Conservation (phyloP, 371 early-diverging fungal species). For the Mucor saturninus region DNA sequence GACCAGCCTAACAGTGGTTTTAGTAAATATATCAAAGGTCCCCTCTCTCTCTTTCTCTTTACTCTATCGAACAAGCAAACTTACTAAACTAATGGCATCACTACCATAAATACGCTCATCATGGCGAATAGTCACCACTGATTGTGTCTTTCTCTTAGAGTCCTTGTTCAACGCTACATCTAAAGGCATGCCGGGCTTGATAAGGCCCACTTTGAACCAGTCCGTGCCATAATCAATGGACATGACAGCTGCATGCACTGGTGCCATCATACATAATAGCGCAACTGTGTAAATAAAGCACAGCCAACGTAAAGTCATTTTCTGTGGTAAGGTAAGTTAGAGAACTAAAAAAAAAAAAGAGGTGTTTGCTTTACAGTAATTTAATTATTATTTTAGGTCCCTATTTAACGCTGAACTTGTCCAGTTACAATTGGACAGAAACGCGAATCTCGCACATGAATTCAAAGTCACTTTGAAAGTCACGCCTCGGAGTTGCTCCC, state of each 20-base stretch:
- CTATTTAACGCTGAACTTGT: constrained; percentile 22
- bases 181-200: constrained; percentile 88
- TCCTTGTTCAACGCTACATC: constrained; percentile 96
- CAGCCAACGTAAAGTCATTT: constrained; percentile 32
- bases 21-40: background rate
- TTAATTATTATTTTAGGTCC: constrained; percentile 2
- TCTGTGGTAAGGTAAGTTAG: background rate
- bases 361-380: background rate
- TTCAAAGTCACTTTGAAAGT: background rate
- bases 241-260: constrained; percentile 74
- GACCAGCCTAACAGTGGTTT: constrained; percentile 70
- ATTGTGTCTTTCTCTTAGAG: constrained; percentile 92
- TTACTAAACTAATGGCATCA: constrained; percentile 83
- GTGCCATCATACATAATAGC: constrained; percentile 20
- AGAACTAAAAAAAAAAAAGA: constrained; percentile 3
- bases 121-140: constrained; percentile 82
- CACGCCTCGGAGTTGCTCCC: too few species aligned
- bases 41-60: constrained; percentile 10
- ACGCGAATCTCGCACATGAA: background rate
- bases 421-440: constrained; percentile 29
- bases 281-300: constrained; percentile 26
- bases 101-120: constrained; percentile 87
- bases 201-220: constrained; percentile 94
- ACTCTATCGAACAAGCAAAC: constrained; percentile 6
- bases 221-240: constrained; percentile 97